Base-by-base conservation (phyloP, 331 rosid genomes). In the Malus hybrid region DNA sequence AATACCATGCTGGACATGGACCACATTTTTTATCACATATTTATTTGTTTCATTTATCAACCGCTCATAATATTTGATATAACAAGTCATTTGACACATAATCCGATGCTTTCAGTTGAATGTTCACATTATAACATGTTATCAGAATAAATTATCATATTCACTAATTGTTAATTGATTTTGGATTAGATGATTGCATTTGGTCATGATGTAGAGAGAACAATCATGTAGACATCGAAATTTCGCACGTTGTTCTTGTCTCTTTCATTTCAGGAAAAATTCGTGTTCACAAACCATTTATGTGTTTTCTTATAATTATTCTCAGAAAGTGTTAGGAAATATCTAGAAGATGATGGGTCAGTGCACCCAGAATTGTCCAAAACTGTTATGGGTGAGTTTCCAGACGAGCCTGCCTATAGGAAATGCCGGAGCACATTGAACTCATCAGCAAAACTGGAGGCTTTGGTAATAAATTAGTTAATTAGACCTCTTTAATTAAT, bases 261-360 rank as follows among this genome's bases (percentile, higher is more conserved):
- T 24, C 24, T 24, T 24, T 24, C 24, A 24, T 24, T 24, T 24
- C 24, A 24, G 24, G 1, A 24, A 24, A 24, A 24, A 24, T 1
- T 24, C 24, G 24, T 24, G 24, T 24, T 24, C 24, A 24, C 24
- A 24, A 24, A 16, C 19, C 56, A 50, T 50, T 50, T 50, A 16
- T 50, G 2, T 16, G 57, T 52, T 52, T 52, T 39, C 7, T 62
- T 33, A 31, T 1, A 59, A 18, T 52, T 16, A 16, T 27, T 62
- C 28, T 57, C 84, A 89, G 97, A 91, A 74, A 83, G 95, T 28
- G 95, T 88, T 14, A 70, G 84, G 64, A 91, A 88, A 69, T 91
- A 86, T 68, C 73, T 91, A 28, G 73, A 81, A 80, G 95, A 89
- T 10, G 89, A 86, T 6, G 89, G 83, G 9, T 56, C 82, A 36